phyloP scores from a whole-genome alignment of 1,284 basidiomycete species.

The Ustilago xerochloae region DNA sequence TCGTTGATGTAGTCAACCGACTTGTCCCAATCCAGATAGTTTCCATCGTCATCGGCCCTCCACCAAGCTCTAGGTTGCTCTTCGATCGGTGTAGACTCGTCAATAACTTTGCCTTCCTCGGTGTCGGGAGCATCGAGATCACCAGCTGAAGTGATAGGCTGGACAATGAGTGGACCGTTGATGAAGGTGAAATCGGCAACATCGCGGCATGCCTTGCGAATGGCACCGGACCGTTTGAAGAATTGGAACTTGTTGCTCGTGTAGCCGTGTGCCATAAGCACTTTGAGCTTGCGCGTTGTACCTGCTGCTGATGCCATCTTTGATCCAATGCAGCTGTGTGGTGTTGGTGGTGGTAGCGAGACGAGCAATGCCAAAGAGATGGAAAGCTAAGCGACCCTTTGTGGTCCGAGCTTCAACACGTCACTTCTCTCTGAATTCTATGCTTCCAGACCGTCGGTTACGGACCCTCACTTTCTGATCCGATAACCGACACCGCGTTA shows the following conservation, averaged over 20 bases:
- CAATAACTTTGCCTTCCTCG: slow-evolving; percentile 43
- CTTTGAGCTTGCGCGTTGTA: slow-evolving; percentile 47
- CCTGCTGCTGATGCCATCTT: slow-evolving; percentile 29
- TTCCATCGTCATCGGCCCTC: slow-evolving; percentile 52
- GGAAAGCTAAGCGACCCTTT: not conserved
- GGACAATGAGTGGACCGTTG: slow-evolving; percentile 63
- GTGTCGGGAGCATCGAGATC: slow-evolving; percentile 56
- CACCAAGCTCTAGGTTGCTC: slow-evolving; percentile 67
- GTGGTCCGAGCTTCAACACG: slow-evolving; percentile 1
- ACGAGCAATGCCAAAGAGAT: not conserved
- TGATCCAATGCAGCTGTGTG: not conserved
- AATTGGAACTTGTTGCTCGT: slow-evolving; percentile 63
- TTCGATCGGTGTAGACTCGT: slow-evolving; percentile 60
- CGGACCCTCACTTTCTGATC: not conserved
- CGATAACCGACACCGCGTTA: not conserved
- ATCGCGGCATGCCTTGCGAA: slow-evolving; percentile 62
- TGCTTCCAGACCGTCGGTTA: not conserved
- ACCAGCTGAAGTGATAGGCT: slow-evolving; percentile 55
- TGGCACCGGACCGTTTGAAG: slow-evolving; percentile 53
- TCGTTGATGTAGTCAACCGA: slow-evolving; percentile 57
- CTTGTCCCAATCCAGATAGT: slow-evolving; percentile 58
- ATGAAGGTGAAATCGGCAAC: slow-evolving; percentile 64
- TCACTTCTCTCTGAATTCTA: not conserved
- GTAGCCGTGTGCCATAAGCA: slow-evolving; percentile 66
- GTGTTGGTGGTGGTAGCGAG: not conserved